Evolutionary conservation across 768 basidiomycete genomes (phyloP), one percentile per base, ranked within the genome.

Genomic region (Boletus sensibilis): DNA sequence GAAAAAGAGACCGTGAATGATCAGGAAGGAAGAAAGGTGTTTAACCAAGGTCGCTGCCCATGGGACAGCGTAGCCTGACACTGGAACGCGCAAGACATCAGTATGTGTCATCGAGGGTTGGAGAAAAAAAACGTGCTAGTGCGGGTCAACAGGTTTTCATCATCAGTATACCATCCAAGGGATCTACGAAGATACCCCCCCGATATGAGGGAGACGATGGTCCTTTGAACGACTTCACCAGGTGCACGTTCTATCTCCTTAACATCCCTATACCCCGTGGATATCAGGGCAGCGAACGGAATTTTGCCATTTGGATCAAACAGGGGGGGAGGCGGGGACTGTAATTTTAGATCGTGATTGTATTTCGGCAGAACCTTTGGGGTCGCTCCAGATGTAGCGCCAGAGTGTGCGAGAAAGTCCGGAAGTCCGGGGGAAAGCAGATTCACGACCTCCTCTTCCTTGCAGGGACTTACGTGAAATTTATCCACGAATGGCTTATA

Each of bases 1-100:
- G 46, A 58, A 61, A 50, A 68, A 68, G 9, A 67, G 56, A 6
- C 60, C 60, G n/a, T 69, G 61, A 8, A 68, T 60, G 25, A 61
- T 31, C 11, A 64, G 29, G 37, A 64, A 66, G 2, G 67, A 58
- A 2, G 60, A 59, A 39, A 59, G 45, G 11, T 58, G 13, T 11
- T 31, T n/a, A 1, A 68, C 52, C 11, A 52, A 29, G 11, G 63
- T 58, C 6, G 60, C 63, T 8, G 67, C 67, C 33, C 40, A 59
- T 10, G 67, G 67, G 18, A 42, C 54, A 14, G 54, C 58, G 2
- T 43, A 52, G 2, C 59, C 54, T 7, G 67, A 29, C 6, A 53
- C 65, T 64, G 18, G 10, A 55, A 37, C 1, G 13, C 4, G 20
- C 43, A 59, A 27, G 21, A 29, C 16, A 20, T 57, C 0, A 55